Percentiles rank a stretch among this genome's conserved stretches.
phyloP scores from a whole-genome alignment of 129 eudicot genomes.

The Saussurea involucrata region DNA sequence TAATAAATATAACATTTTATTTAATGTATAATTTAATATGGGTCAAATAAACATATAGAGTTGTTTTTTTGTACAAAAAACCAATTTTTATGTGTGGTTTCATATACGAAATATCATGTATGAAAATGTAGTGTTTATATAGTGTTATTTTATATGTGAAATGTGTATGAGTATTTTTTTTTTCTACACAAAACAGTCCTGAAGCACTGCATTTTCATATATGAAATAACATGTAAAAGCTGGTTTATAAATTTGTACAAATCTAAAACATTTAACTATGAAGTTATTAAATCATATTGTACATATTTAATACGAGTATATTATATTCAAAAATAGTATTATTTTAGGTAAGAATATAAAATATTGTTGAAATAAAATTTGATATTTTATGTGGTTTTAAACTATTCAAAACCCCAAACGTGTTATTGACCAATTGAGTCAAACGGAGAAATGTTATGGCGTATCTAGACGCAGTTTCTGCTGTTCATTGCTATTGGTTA shows the following conservation, averaged over 20 bases:
- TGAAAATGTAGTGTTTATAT: not conserved
- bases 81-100: not conserved
- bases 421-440: not conserved
- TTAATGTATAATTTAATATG: not conserved
- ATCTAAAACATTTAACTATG: not conserved
- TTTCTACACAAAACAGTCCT: too few species aligned
- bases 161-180: too few species aligned
- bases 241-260: too few species aligned
- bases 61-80: not conserved
- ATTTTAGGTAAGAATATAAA: too few species aligned
- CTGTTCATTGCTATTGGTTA: not conserved
- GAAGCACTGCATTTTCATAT: too few species aligned
- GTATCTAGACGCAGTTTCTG: constrained; percentile 19
- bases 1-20: not conserved
- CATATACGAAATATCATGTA: not conserved
- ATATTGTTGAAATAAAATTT: too few species aligned
- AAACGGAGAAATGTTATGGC: not conserved
- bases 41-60: not conserved
- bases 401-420: not conserved
- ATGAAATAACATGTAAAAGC: too few species aligned
- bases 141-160: not conserved
- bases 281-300: not conserved
- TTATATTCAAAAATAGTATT: too few species aligned
- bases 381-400: too few species aligned
- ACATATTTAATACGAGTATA: not conserved